Percentiles rank a stretch among this genome's conserved stretches.
phyloP scores from a whole-genome alignment of 1,284 basidiomycete genomes.

The Pseudozyma pruni region DNA sequence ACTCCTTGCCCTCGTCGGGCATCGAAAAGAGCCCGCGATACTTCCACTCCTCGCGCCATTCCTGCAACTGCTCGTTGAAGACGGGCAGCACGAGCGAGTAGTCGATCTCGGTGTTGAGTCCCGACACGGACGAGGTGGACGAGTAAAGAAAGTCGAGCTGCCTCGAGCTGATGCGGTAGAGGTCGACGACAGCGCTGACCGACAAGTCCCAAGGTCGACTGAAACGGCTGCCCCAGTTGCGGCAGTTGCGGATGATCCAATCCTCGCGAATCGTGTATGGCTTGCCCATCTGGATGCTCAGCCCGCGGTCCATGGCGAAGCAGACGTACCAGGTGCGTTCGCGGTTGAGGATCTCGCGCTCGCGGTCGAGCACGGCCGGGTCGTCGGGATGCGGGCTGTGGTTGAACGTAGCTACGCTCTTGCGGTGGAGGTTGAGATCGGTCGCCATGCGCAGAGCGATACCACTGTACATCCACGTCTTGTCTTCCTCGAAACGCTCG shows the following conservation, averaged over 20 bases:
- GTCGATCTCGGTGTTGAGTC: conserved; percentile 86
- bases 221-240: conserved; percentile 72
- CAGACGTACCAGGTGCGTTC: conserved; percentile 94
- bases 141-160: conserved; percentile 91
- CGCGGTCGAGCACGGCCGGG: conserved; percentile 71
- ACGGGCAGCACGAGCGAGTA: conserved; percentile 84
- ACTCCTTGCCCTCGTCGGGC: conserved; percentile 28
- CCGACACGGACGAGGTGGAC: conserved; percentile 81
- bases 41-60: conserved; percentile 77
- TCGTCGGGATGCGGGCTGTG: conserved; percentile 65
- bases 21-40: conserved; percentile 48
- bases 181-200: conserved; percentile 56
- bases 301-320: conserved; percentile 83
- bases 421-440: conserved; percentile 93
- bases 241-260: conserved; percentile 80
- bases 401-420: conserved; percentile 75
- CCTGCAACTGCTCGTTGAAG: conserved; percentile 81
- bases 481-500: conserved; percentile 86
- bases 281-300: conserved; percentile 90
- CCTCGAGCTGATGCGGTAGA: conserved; percentile 72
- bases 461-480: conserved; percentile 78
- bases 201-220: conserved; percentile 64
- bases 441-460: conserved; percentile 84
- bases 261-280: conserved; percentile 87
- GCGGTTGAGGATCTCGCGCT: conserved; percentile 88